Evolutionary conservation across 139 green algal species (phyloP), one percentile per base, ranked within the genome.

Genomic region (Penium margaritaceum): DNA sequence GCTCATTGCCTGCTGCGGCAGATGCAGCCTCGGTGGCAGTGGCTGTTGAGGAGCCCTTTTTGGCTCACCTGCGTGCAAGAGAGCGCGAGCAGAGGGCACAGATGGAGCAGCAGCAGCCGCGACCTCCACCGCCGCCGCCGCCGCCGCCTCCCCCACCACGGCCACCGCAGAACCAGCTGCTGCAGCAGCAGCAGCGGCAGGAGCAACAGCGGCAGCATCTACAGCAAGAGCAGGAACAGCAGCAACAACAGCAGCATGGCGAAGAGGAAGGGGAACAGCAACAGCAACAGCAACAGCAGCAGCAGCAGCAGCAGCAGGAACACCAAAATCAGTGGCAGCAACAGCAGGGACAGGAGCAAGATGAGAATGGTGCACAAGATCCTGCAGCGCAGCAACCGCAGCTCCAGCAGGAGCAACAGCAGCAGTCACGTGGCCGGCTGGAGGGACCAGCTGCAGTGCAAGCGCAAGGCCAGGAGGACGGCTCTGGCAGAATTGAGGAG

Each of bases 31-130:
- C 30, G 24, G 32, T 78, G 35, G 71, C 63, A 5, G 65, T 77
- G 63, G 47, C 71, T 27, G 69, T 78, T 43, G 72, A 80, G 19
- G 33, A 36, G 38, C 37, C 78, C 14, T 77, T 80, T 30, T n/a
- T 80, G 34, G n/a, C n/a, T n/a, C n/a, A n/a, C n/a, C n/a, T n/a
- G n/a, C n/a, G n/a, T n/a, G n/a, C n/a, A n/a, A n/a, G n/a, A n/a
- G n/a, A n/a, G n/a, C n/a, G n/a, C n/a, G n/a, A n/a, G n/a, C n/a
- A n/a, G n/a, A n/a, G n/a, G n/a, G n/a, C n/a, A n/a, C n/a, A n/a
- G n/a, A n/a, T n/a, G n/a, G n/a, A n/a, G n/a, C n/a, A n/a, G n/a
- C n/a, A n/a, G n/a, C n/a, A n/a, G n/a, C n/a, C n/a, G n/a, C n/a
- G n/a, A n/a, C n/a, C n/a, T n/a, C n/a, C n/a, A n/a, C n/a, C n/a